Evolutionary conservation across 208 protist genomes (phyloP), one percentile per base, ranked within the genome.

Genomic region (Trypanosoma avium): DNA sequence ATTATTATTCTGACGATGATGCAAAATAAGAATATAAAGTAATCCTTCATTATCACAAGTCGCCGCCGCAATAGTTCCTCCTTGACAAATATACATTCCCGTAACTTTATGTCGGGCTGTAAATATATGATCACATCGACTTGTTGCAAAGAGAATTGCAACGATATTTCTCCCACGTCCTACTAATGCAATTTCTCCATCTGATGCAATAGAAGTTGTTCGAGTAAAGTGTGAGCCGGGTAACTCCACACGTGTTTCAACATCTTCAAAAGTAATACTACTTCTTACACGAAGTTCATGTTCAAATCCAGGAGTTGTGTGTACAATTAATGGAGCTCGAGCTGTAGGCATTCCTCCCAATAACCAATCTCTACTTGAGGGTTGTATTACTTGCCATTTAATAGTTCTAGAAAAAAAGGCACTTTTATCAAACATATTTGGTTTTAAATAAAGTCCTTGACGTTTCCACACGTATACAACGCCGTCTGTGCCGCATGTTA

Each of bases 401-500:
- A 65, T 27, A 17, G 17, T 47, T 13, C 69, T 61, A 1, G 49
- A 50, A 40, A 72, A 58, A 17, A 70, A 46, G 2, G 50, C 13
- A 21, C 45, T 40, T 45, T 32, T 55, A 9, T 40, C 49, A 45
- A 81, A 15, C 3, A 61, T 19, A 12, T 45, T 6, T 5, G 60
- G 60, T 43, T 68, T 66, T 29, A 67, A 24, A 12, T 26, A 22
- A 24, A 62, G 27, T 24, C 53, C 58, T 3, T 73, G 30, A 4
- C 67, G 68, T 15, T 74, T 69, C 84, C 88, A 94, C 22, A 94
- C 65, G 27, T 81, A 79, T 38, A 91, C 61, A 13, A 70, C 55
- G 10, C 75, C 79, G 48, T 92, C 82, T 55, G 26, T 54, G 27
- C 80, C 77, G 22, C 56, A 61, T 26, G 82, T 92, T 12, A 94